Evolutionary conservation across 2,329 filamentous ascomycete species (phyloP).

Genomic region (Nannizziopsis barbatae): DNA sequence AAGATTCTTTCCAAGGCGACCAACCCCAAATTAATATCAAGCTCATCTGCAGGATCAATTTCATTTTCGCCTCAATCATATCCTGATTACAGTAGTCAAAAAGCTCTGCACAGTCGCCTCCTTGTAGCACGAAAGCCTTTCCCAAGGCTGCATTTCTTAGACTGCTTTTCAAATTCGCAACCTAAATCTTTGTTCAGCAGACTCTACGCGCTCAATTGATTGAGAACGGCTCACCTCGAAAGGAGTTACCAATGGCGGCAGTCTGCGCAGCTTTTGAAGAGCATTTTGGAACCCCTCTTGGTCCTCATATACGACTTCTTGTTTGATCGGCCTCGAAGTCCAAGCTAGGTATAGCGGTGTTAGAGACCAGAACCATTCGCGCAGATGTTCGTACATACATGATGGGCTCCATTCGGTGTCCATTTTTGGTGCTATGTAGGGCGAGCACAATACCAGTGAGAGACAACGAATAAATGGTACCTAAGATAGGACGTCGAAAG

Average conservation of each 20-base stretch:
- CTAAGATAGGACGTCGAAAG: no score
- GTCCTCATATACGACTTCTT: constrained; percentile 40
- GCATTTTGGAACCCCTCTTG: constrained; percentile 29
- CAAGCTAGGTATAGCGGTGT: constrained; percentile 23
- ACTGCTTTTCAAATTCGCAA: constrained; percentile 64
- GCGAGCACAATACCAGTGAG: not conserved
- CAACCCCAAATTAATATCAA: constrained; percentile 79
- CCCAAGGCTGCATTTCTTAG: constrained; percentile 79
- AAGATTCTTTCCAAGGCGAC: constrained; percentile 23
- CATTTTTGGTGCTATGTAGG: not conserved
- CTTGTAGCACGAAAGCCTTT: constrained; percentile 87
- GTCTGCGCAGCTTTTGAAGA: constrained; percentile 32
- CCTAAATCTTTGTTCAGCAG: constrained; percentile 32
- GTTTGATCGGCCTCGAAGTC: constrained; percentile 37
- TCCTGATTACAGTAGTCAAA: constrained; percentile 90
- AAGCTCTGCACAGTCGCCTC: constrained; percentile 91
- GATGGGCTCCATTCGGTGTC: constrained; percentile 11
- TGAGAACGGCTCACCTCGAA: constrained; percentile 27
- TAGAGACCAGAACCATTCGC: not conserved
- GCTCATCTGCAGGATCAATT: constrained; percentile 93
- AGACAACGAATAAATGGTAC: not conserved
- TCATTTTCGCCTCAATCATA: constrained; percentile 91
- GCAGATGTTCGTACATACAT: constrained; percentile 14
- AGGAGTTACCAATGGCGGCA: constrained; percentile 40
- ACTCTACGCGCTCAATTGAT: not conserved